Evolutionary conservation across 169 alveolate species (phyloP), one percentile per base, ranked within the genome.

Genomic region (Ichthyophthirius multifiliis): DNA sequence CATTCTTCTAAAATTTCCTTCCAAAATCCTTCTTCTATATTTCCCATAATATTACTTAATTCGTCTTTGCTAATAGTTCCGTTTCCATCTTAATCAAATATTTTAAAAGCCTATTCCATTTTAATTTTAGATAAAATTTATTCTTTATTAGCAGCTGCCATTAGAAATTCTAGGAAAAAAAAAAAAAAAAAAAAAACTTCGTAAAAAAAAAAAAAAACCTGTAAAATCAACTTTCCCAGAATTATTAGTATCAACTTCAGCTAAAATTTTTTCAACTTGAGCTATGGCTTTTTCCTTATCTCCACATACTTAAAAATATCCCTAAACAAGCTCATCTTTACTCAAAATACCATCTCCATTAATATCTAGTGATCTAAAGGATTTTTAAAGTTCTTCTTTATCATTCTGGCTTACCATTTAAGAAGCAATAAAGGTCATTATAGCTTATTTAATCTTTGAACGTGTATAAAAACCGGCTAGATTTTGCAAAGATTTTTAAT

Each of bases 271-370:
- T 37, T 82, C 88, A 0, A 82, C 88, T 55, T 55, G 37, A 32
- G 43, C 23, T n/a, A 43, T 47, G 7, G 88, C 83, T 45, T 82
- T 75, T 23, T 74, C 73, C 39, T 45, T 41, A 64, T 75, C 78
- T 45, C 75, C 75, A 35, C 45, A 79, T 45, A 65, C 63, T 20
- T 47, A 46, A 0, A 48, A 3, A 27, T 79, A 79, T 13, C 63
- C 86, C n/a, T n/a, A 44, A 32, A 87, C 41, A 62, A 87, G 74
- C 80, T 87, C 93, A 16, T 87, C 81, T 74, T 76, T 87, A 65
- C 83, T 76, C 55, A 87, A 43, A 13, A 83, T 77, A 7, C 93
- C 90, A 76, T 83, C 89, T 0, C 92, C 89, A 46, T 87, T 83
- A 32, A 81, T 55, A 75, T 87, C 92, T 43, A 87, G 79, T 35